Conservation (phyloP, 1,139 yeast genomes). For the Sugiyamaella novakii region DNA sequence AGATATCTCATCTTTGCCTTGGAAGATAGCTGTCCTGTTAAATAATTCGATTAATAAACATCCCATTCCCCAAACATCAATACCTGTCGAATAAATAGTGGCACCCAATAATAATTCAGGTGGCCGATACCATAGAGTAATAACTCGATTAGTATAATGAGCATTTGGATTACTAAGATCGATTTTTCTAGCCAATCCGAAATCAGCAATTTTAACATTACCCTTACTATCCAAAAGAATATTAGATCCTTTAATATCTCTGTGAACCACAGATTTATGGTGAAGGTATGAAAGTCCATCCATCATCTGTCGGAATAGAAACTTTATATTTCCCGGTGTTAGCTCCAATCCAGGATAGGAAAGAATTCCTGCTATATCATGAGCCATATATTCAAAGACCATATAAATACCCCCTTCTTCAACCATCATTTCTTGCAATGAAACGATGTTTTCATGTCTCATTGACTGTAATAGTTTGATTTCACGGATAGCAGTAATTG, state of each 20-base stretch:
- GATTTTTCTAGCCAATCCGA: slow-evolving; percentile 77
- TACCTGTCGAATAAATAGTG: slow-evolving; percentile 85
- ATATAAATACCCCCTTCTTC: slow-evolving; percentile 76
- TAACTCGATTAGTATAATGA: slow-evolving; percentile 85
- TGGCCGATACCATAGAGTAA: slow-evolving; percentile 96
- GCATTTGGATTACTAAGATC: slow-evolving; percentile 37
- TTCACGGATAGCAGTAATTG: slow-evolving; percentile 93
- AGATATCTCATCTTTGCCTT: slow-evolving; percentile 85
- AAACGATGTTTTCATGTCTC: slow-evolving; percentile 78
- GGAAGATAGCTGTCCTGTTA: slow-evolving; percentile 73
- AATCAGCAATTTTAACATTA: slow-evolving; percentile 81
- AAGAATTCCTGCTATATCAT: slow-evolving; percentile 85
- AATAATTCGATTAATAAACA: slow-evolving; percentile 84
- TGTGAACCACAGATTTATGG: slow-evolving; percentile 74
- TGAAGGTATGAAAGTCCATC: slow-evolving; percentile 84
- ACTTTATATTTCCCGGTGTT: slow-evolving; percentile 70
- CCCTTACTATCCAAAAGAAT: slow-evolving; percentile 76
- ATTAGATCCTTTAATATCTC: slow-evolving; percentile 95
- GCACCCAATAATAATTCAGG: slow-evolving; percentile 91
- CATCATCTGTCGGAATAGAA: slow-evolving; percentile 71
- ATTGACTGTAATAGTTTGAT: slow-evolving; percentile 85
- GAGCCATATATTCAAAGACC: slow-evolving; percentile 93
- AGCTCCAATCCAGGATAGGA: slow-evolving; percentile 72
- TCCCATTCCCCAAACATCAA: slow-evolving; percentile 97
- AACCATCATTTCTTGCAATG: slow-evolving; percentile 86